Base-by-base conservation (phyloP, 148 eudicot genomes). In the Cornus suecica region DNA sequence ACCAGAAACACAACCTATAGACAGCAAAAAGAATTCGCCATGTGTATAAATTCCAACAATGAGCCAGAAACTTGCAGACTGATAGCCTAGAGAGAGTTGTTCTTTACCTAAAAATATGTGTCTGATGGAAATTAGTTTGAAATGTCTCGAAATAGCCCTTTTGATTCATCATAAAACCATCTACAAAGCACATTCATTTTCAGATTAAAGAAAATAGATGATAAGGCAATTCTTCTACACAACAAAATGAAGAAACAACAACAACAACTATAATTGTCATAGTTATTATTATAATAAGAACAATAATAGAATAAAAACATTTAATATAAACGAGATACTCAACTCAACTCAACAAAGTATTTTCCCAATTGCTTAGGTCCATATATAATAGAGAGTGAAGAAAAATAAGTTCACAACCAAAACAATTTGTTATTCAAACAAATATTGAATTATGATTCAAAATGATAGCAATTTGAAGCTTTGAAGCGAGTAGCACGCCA, bases 91-190 rank as follows among this genome's bases (percentile, higher is more conserved):
- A 63, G 41, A 22, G n/a, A 20, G 65, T 34, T 34, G 29, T 25
- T 31, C n/a, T n/a, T 8, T 41, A 65, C 69, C 71, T 20, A 65
- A 48, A 62, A n/a, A 58, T 25, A n/a, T 45, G 29, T 6, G 62
- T 42, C 76, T 60, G 8, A 24, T 45, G 56, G 68, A 73, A 73
- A 66, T 82, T 81, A 90, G 83, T 87, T 81, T 63, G 90, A 86
- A 79, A 78, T 88, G 73, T 90, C 96, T 78, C 93, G 90, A 79
- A 93, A 93, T 75, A 89, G 87, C 30, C 90, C 88, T 76, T 83
- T 93, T 42, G 87, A 68, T 78, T 89, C 92, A 74, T 93, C 97
- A 73, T 85, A 93, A 77, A 91, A 91, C 96, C 97, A 93, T 68
- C 97, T 93, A 90, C 88, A 84, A 77, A 79, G 75, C 37, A 80